phyloP scores from a whole-genome alignment of 2,329 filamentous ascomycete species.

The Colletotrichum chrysophilum region DNA sequence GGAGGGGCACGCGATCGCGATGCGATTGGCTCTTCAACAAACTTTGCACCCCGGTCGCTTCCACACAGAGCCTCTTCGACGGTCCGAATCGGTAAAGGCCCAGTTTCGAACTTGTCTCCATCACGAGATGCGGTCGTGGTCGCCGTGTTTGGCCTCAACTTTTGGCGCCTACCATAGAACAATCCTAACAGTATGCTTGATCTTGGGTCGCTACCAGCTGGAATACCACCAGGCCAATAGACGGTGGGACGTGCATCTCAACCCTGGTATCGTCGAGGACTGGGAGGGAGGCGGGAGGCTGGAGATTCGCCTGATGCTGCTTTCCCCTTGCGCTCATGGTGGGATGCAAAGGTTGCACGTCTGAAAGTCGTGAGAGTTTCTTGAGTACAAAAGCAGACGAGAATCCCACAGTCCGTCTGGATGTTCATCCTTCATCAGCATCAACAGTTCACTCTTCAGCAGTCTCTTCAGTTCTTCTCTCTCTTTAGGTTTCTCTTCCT shows the following conservation, averaged over 20 bases:
- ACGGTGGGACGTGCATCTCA: not conserved
- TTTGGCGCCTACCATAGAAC: not conserved
- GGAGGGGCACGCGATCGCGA: not conserved
- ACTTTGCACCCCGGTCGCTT: not conserved
- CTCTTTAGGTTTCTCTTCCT: slow-evolving; percentile 3
- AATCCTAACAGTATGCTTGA: slow-evolving; percentile 7
- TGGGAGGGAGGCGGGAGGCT: not conserved
- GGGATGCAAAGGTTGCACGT: not conserved
- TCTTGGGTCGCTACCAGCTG: not conserved
- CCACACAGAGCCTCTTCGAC: slow-evolving; percentile 9
- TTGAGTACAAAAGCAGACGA: slow-evolving; percentile 9
- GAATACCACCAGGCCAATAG: not conserved
- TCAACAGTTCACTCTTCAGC: slow-evolving; percentile 7
- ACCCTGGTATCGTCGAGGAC: not conserved
- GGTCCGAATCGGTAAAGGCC: not conserved
- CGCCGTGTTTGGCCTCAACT: slow-evolving; percentile 20
- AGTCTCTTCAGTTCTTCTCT: slow-evolving; percentile 17
- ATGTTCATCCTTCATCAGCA: no score
- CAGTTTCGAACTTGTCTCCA: slow-evolving; percentile 17
- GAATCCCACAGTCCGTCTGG: no score
- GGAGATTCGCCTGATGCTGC: not conserved
- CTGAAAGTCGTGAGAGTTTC: not conserved
- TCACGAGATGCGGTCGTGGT: slow-evolving; percentile 1
- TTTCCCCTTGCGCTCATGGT: not conserved
- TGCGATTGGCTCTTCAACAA: slow-evolving; percentile 14